Evolutionary conservation across 768 basidiomycete genomes (phyloP).

Genomic region (Dictyophora rubrovolvata): DNA sequence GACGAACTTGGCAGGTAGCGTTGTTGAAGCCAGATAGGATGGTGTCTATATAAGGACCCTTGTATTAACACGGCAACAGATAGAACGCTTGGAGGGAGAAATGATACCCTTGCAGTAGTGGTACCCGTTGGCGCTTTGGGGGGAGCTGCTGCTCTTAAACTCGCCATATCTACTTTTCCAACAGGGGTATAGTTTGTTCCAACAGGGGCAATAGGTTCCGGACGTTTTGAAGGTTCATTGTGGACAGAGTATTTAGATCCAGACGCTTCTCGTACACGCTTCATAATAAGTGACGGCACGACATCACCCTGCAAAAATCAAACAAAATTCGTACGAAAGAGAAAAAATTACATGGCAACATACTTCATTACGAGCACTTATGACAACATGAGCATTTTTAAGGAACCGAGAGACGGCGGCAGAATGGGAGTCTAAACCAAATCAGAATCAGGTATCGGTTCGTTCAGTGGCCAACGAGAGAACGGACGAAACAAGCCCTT

Average conservation of each 20-base stretch:
- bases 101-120: constrained; percentile 11
- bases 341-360: constrained; percentile 12
- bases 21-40: constrained; percentile 21
- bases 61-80: too few relatives aligned
- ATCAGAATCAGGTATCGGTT: neutral
- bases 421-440: constrained; percentile 56
- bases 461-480: neutral
- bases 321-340: constrained; percentile 8
- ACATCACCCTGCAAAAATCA: constrained; percentile 59
- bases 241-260: constrained; percentile 87
- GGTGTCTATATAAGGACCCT: neutral
- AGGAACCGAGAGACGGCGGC: constrained; percentile 71
- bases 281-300: constrained; percentile 67
- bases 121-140: constrained; percentile 11
- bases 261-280: constrained; percentile 77
- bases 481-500: constrained; percentile 75
- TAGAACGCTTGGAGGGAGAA: constrained; percentile 4
- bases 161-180: constrained; percentile 56
- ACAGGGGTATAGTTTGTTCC: constrained; percentile 69
- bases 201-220: constrained; percentile 74
- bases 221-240: constrained; percentile 60
- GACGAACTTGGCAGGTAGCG: constrained; percentile 17
- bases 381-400: constrained; percentile 74
- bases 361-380: constrained; percentile 82
- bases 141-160: constrained; percentile 13